Evolutionary conservation across 2,329 filamentous ascomycete species (phyloP).

Genomic region (Colletotrichum nymphaeae): DNA sequence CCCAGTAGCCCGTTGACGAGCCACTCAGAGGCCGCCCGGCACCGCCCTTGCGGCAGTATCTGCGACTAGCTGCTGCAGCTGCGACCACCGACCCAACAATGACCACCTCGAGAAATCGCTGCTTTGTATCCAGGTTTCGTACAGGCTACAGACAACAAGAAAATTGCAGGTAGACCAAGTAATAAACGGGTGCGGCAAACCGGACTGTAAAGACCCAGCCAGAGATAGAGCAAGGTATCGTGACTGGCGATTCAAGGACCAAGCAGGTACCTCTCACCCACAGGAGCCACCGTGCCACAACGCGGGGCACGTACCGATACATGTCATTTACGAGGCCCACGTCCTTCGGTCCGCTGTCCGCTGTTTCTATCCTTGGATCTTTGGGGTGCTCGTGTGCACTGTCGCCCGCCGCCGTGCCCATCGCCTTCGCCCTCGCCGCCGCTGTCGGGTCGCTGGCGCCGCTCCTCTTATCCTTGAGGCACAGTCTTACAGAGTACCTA

Average conservation of each 20-base stretch:
- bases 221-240: background rate
- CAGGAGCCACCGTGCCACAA: conserved; percentile 11
- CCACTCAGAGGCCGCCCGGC: conserved; percentile 26
- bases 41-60: conserved; percentile 20
- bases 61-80: conserved; percentile 2
- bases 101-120: background rate
- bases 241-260: background rate
- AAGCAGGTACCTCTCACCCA: background rate
- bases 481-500: no score
- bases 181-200: background rate
- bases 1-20: background rate
- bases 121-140: no score
- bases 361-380: conserved; percentile 33
- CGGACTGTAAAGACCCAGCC: background rate
- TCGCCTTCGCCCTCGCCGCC: conserved; percentile 13
- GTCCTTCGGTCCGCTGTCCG: conserved; percentile 9
- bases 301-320: conserved; percentile 30
- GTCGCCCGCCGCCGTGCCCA: background rate
- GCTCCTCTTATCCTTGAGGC: no score
- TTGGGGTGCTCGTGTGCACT: conserved; percentile 16
- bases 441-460: background rate
- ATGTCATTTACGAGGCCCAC: background rate
- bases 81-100: background rate
- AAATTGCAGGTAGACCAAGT: background rate
- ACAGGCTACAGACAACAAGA: background rate